These are phyloP conservation scores for Alternaria arbusti DNA, from an alignment of 2,329 filamentous ascomycete species.

Conservation along the genomic window DNA sequence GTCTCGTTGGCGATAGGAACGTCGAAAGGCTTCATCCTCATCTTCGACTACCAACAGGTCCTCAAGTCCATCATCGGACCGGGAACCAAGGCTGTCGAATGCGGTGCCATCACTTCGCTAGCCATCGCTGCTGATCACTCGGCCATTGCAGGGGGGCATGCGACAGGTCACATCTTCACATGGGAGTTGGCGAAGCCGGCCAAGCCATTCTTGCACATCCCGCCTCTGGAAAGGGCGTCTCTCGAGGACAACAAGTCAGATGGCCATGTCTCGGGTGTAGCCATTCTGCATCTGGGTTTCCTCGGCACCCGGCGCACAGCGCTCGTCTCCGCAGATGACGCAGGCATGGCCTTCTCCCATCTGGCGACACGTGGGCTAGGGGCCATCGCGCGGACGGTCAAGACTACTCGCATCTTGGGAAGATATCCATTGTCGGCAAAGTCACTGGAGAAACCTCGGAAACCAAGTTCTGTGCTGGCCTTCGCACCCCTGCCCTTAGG, in stretches of 20 bases:
- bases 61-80: conserved; percentile 92
- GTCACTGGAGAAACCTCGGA: conserved; percentile 70
- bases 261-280: conserved; percentile 79
- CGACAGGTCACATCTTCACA: conserved; percentile 89
- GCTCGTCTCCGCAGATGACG: conserved; percentile 90
- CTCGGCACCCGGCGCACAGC: conserved; percentile 92
- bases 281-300: conserved; percentile 91
- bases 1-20: conserved; percentile 90
- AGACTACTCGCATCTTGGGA: conserved; percentile 87
- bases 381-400: conserved; percentile 81
- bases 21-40: conserved; percentile 88
- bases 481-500: conserved; percentile 90
- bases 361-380: conserved; percentile 91
- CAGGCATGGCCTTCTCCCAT: conserved; percentile 98
- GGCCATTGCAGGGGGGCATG: conserved; percentile 88
- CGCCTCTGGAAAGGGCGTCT: conserved; percentile 72
- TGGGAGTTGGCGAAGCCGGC: conserved; percentile 90
- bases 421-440: conserved; percentile 78
- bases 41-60: conserved; percentile 98
- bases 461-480: conserved; percentile 92
- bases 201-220: conserved; percentile 86
- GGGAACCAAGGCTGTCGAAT: conserved; percentile 92
- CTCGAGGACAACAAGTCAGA: conserved; percentile 72
- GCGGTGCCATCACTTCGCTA: conserved; percentile 82
- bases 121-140: conserved; percentile 93